Evolutionary conservation across 345 rosid genomes (phyloP).

Genomic region (Salix brachista): DNA sequence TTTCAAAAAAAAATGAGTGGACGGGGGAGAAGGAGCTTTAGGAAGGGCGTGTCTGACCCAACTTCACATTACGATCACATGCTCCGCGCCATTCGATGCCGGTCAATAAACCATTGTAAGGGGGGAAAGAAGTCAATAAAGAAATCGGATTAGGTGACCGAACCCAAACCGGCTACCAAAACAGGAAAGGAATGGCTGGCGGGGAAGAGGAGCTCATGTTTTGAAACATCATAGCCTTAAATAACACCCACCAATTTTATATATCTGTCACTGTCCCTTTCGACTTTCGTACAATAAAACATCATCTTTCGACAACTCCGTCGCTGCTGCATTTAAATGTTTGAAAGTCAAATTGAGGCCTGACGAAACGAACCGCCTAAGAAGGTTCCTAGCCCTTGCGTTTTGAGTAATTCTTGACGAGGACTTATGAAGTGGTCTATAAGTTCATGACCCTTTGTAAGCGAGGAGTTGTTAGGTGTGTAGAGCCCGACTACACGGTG

Average conservation of each 20-base stretch:
- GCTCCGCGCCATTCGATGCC: no score
- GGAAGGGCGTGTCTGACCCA: neutral
- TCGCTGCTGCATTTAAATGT: neutral
- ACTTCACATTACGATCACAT: neutral
- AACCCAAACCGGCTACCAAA: conserved; percentile 5
- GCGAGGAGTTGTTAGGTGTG: no score
- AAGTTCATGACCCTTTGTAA: neutral
- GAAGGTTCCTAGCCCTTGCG: neutral
- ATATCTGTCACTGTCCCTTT: neutral
- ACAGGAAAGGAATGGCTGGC: neutral
- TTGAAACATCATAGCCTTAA: neutral
- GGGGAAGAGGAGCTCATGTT: neutral
- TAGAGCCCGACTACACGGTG: accelerated
- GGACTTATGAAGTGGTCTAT: neutral
- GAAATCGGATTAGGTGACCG: conserved; percentile 36
- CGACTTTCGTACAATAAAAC: neutral
- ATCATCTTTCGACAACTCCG: no score
- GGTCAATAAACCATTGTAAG: no score
- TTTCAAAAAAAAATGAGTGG: neutral
- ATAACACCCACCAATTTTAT: neutral
- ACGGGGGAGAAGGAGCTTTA: neutral
- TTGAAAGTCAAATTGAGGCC: neutral
- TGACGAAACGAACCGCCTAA: no score
- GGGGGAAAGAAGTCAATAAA: conserved; percentile 22
- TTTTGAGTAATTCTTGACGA: neutral